Evolutionary conservation across 1,284 basidiomycete genomes (phyloP), one percentile per base, ranked within the genome.

Genomic region (Polyporus tsugae): DNA sequence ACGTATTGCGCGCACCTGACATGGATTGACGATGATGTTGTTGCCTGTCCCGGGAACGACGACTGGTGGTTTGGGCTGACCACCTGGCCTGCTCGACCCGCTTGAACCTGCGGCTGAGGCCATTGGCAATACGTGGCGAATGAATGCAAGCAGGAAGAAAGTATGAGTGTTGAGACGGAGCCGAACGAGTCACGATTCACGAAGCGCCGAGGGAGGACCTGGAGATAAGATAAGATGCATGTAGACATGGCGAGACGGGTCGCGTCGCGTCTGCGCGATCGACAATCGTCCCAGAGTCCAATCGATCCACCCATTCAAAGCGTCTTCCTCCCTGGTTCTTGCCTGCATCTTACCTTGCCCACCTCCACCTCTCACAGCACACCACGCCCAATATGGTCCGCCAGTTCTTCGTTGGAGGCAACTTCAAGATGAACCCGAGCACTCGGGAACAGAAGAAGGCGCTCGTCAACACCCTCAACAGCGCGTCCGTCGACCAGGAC

Each of bases 351-450:
- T 42, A 19, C 61, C 44, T 41, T 36, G 29, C 52, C 1, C 36
- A 39, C 49, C 17, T 29, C 2, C 49, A 13, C 49, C 35, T 35
- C 62, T 33, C 15, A 3, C 3, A 36, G 49, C 46, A 25, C 17
- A 52, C 17, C 36, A 36, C 13, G 57, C 49, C 4, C 49, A 55
- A 33, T 4, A 93, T 93, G 91, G 68, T 89, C 72, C 93, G 95
- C 78, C 84, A 90, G 81, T 96, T 96, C 83, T 95, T 95, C 77
- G 93, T 95, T 76, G 96, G 96, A 76, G 95, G 94, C 55, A 98
- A 98, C 89, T 97, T 97, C 89, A 98, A 98, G 86, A 92, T 97
- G 90, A 98, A 98, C 85, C 92, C 92, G 49, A 85, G 85, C 69
- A 88, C 90, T 58, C 83, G 84, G 72, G 85, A 87, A 74, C 86